These are phyloP conservation scores for Apiotrichum siamense DNA, from an alignment of 1,284 basidiomycete genomes.

Conservation along the genomic window DNA sequence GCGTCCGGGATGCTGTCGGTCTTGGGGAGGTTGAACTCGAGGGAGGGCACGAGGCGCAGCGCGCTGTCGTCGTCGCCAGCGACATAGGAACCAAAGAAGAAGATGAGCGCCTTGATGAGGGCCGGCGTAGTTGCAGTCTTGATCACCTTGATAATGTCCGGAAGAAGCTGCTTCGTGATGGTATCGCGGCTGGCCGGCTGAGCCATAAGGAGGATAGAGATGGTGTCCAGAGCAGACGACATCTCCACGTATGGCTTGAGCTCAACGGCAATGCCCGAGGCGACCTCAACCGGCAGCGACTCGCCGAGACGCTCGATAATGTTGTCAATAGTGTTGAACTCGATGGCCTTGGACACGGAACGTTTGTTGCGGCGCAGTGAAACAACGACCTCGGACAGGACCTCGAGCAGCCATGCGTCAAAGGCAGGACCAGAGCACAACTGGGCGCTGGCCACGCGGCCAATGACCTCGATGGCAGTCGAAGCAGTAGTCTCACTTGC, in stretches of 20 bases:
- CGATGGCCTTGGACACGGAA: constrained; percentile 66
- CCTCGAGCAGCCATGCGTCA: constrained; percentile 72
- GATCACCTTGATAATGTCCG: constrained; percentile 63
- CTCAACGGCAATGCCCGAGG: constrained; percentile 61
- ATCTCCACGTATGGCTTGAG: constrained; percentile 71
- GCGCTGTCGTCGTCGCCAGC: constrained; percentile 71
- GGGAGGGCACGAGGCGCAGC: constrained; percentile 70
- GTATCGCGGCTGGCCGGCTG: constrained; percentile 65
- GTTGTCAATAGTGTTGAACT: constrained; percentile 67
- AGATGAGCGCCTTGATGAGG: constrained; percentile 70
- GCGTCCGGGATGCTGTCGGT: constrained; percentile 32
- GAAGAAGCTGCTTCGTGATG: constrained; percentile 64
- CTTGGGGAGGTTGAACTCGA: constrained; percentile 45
- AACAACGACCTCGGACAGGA: constrained; percentile 68
- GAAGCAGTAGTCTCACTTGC: constrained; percentile 54
- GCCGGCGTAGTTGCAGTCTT: constrained; percentile 67
- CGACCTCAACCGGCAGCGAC: constrained; percentile 59
- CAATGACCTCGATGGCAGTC: constrained; percentile 50
- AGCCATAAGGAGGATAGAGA: constrained; percentile 64
- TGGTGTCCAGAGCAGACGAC: constrained; percentile 63
- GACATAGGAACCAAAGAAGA: constrained; percentile 76
- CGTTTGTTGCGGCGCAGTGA: constrained; percentile 75
- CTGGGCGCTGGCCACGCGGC: constrained; percentile 48
- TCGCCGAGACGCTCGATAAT: constrained; percentile 51
- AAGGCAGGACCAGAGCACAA: constrained; percentile 44